phyloP scores from a whole-genome alignment of 83 land plant genomes.

The Picea abies region DNA sequence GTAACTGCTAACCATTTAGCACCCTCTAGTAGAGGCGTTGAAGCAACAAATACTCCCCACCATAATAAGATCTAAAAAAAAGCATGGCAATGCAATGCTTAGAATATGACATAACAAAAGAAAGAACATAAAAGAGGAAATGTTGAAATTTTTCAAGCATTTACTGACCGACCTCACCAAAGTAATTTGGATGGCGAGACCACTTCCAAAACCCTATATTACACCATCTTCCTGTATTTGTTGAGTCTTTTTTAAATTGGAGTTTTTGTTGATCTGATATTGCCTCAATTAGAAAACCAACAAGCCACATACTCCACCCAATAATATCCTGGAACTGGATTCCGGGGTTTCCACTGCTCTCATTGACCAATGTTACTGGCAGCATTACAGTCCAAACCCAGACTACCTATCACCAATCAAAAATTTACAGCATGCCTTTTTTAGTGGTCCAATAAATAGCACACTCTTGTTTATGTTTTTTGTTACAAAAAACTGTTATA shows the following conservation, averaged over 20 bases:
- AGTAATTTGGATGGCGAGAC: conserved; percentile 97
- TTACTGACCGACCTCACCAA: conserved; percentile 83
- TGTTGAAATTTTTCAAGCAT: not conserved
- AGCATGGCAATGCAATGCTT: conserved; percentile 4
- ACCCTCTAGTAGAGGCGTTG: conserved; percentile 78
- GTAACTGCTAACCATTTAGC: conserved; percentile 87
- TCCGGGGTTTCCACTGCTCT: conserved; percentile 67
- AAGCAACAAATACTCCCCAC: conserved; percentile 97
- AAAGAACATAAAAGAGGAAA: not conserved
- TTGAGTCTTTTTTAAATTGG: conserved; percentile 62
- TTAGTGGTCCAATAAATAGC: not conserved
- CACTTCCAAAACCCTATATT: conserved; percentile 84
- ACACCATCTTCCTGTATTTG: conserved; percentile 88
- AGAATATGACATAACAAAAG: not conserved
- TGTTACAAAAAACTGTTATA: conserved; percentile 6
- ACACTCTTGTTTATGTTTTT: not conserved
- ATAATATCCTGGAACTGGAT: conserved; percentile 62
- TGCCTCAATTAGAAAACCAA: conserved; percentile 75
- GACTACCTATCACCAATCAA: conserved; percentile 64
- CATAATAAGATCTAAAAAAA: conserved; percentile 77
- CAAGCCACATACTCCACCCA: conserved; percentile 86
- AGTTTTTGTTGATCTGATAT: conserved; percentile 92
- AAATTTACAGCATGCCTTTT: not conserved
- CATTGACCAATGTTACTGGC: conserved; percentile 93
- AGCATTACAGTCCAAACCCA: conserved; percentile 99